Conservation (phyloP, 1,284 basidiomycete genomes). For the Fomitopsis schrenkii region DNA sequence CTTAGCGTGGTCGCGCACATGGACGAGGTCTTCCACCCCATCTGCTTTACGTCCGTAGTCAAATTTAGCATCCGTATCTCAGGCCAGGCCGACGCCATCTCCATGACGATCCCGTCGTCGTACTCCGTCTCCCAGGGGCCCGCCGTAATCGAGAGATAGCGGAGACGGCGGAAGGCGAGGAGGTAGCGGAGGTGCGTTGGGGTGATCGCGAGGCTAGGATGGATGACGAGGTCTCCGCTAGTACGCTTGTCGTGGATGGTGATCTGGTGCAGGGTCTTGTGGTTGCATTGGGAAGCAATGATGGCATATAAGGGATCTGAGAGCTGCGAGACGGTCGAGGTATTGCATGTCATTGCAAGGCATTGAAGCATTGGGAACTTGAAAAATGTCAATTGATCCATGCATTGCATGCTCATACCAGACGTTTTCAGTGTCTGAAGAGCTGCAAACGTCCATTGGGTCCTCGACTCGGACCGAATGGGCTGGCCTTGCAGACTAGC, state of each 20-base stretch:
- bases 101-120: background rate
- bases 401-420: too few species aligned
- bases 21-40: background rate
- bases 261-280: background rate
- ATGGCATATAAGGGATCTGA: background rate
- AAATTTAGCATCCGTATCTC: background rate
- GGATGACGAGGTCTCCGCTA: background rate
- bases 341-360: too few species aligned
- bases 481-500: background rate
- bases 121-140: background rate
- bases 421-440: background rate
- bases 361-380: too few species aligned
- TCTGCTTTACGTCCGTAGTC: background rate
- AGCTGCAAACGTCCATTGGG: background rate
- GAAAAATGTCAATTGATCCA: too few species aligned
- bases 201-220: background rate
- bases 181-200: background rate
- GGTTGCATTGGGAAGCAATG: background rate
- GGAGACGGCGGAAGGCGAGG: background rate
- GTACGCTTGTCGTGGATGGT: background rate
- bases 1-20: background rate
- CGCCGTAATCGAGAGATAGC: background rate
- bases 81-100: background rate
- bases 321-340: background rate
- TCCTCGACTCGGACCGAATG: too few species aligned